Conservation (phyloP, 2,329 filamentous ascomycete genomes). For the Sporothrix brasiliensis region DNA sequence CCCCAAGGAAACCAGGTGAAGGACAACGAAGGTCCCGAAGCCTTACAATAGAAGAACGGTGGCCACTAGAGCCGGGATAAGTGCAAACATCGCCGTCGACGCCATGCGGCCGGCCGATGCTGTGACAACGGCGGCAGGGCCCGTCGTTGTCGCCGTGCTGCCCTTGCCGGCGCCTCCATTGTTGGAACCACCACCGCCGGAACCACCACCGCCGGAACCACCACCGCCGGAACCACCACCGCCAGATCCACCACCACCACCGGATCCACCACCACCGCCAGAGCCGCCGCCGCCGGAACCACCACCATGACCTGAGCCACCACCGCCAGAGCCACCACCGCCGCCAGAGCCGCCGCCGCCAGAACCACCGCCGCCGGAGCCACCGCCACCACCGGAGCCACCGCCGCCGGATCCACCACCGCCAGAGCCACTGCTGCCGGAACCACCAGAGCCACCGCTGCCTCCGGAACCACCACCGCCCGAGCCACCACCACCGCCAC, state of each 20-base stretch:
- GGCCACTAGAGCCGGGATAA: constrained; percentile 54
- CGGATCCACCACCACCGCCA: not conserved
- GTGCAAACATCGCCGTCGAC: constrained; percentile 57
- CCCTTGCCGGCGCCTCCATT: not conserved
- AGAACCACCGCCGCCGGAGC: not conserved
- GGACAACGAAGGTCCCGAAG: constrained; percentile 17
- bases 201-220: not conserved
- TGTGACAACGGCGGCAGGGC: constrained; percentile 44
- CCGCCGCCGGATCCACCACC: not conserved
- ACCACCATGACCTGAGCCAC: too few species aligned
- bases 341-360: not conserved
- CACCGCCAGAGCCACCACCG: not conserved
- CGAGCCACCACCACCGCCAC: not conserved
- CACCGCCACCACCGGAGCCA: not conserved
- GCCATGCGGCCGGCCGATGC: constrained; percentile 56
- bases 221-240: not conserved
- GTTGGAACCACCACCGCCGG: not conserved
- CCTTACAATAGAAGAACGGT: constrained; percentile 58
- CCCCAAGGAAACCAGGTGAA: not conserved
- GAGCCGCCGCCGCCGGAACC: not conserved
- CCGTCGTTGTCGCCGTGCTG: constrained; percentile 34
- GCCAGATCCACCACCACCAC: not conserved
- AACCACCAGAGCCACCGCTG: not conserved
- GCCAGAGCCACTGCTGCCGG: not conserved
- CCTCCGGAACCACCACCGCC: not conserved